A percentile compares a stretch with the other conserved stretches of the same genome.
Conservation (phyloP, 2,329 filamentous ascomycete genomes). For the Cercospora sp. region DNA sequence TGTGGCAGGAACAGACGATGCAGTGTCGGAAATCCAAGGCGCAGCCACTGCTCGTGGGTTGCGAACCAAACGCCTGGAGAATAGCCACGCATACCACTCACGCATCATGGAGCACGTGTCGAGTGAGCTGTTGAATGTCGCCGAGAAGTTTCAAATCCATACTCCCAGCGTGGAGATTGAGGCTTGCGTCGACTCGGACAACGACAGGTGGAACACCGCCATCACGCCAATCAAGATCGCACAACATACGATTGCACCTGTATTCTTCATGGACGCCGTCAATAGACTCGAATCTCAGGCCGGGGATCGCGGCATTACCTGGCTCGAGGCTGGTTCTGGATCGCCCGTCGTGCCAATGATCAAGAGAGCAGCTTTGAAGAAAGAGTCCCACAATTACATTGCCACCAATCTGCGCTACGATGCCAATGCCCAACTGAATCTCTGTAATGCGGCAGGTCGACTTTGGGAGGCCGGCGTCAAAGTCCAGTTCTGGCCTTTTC, state of each 20-base stretch:
- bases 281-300: neutral
- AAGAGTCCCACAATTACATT: neutral
- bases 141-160: neutral
- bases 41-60: neutral
- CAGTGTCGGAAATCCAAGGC: neutral
- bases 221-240: neutral
- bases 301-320: neutral
- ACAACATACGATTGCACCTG: conserved; percentile 11
- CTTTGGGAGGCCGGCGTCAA: too few species aligned
- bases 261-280: conserved; percentile 11
- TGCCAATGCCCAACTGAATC: too few species aligned
- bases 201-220: neutral
- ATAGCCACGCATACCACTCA: conserved; percentile 20
- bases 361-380: neutral
- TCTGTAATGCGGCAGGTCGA: too few species aligned
- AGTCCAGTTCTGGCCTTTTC: too few species aligned
- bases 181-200: neutral
- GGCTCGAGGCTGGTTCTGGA: conserved; percentile 18
- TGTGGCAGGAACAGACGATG: neutral
- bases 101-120: conserved; percentile 6
- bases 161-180: conserved; percentile 9
- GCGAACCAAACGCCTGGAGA: conserved; percentile 13
- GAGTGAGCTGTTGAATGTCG: neutral
- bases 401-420: too few species aligned
- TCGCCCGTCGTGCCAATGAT: too few species aligned